Percentiles rank a stretch among this genome's conserved stretches.
Conservation (phyloP, 2,329 filamentous ascomycete genomes). For the Dactylellina leptospora region DNA sequence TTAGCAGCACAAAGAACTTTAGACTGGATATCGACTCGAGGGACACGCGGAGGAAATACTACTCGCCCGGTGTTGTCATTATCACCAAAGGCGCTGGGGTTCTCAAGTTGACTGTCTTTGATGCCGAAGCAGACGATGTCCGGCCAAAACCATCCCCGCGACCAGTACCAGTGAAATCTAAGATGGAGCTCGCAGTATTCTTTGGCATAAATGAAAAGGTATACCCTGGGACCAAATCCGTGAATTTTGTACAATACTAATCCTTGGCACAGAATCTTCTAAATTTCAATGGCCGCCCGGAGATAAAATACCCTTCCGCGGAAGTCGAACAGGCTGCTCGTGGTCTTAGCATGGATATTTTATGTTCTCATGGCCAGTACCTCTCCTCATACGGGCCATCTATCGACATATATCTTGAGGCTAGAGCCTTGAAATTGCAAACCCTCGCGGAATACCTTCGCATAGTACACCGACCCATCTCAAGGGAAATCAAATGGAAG, state of each 20-base stretch:
- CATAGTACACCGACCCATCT: constrained; percentile 72
- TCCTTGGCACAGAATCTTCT: constrained; percentile 71
- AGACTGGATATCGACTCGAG: constrained; percentile 36
- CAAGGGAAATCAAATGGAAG: constrained; percentile 76
- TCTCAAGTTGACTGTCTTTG: constrained; percentile 65
- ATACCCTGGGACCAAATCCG: not conserved
- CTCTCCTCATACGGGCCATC: constrained; percentile 77
- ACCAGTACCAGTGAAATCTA: constrained; percentile 79
- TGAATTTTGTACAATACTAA: not conserved
- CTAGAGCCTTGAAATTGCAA: constrained; percentile 76
- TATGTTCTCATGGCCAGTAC: constrained; percentile 78
- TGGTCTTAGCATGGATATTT: constrained; percentile 79
- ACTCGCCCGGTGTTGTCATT: constrained; percentile 67
- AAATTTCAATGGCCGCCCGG: constrained; percentile 76
- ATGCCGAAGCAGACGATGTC: constrained; percentile 57
- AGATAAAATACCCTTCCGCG: constrained; percentile 71
- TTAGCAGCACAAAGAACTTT: constrained; percentile 35
- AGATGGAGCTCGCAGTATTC: constrained; percentile 93
- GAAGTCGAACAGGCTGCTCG: constrained; percentile 81
- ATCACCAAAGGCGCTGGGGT: constrained; percentile 71
- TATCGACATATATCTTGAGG: constrained; percentile 80
- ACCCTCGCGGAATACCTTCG: constrained; percentile 77
- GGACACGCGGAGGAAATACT: constrained; percentile 49
- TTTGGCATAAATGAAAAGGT: constrained; percentile 78
- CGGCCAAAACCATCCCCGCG: constrained; percentile 56